phyloP scores from a whole-genome alignment of 2,329 filamentous ascomycete species.

The Hypoxylon sp. region DNA sequence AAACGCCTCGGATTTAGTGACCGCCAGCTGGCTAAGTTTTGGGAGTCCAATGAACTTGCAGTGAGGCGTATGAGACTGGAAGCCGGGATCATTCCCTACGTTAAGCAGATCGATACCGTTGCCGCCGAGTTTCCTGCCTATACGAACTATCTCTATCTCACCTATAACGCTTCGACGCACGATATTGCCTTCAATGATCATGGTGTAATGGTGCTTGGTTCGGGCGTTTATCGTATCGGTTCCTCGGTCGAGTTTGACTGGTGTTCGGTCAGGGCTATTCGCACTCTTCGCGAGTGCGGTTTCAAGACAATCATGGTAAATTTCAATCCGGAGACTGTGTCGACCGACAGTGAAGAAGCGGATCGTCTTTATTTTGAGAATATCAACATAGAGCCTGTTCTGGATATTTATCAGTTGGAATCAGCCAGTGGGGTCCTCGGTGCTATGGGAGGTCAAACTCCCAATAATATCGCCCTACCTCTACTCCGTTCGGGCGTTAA shows the following conservation, averaged over 20 bases:
- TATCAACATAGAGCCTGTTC: constrained; percentile 87
- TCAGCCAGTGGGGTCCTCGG: constrained; percentile 86
- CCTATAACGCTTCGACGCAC: constrained; percentile 90
- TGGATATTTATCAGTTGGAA: constrained; percentile 95
- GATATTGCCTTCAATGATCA: constrained; percentile 89
- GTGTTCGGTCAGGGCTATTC: constrained; percentile 95
- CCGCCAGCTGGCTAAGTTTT: constrained; percentile 92
- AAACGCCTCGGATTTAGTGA: constrained; percentile 97
- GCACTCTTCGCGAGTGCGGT: constrained; percentile 84
- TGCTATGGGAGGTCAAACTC: constrained; percentile 96
- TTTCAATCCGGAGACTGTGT: constrained; percentile 90
- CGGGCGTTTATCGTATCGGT: constrained; percentile 95
- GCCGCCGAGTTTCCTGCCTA: constrained; percentile 94
- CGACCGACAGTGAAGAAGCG: constrained; percentile 93
- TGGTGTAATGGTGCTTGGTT: constrained; percentile 95
- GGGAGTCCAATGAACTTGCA: constrained; percentile 93
- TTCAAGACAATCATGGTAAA: constrained; percentile 90
- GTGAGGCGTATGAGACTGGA: constrained; percentile 88
- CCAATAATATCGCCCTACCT: constrained; percentile 96
- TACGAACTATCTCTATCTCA: constrained; percentile 97
- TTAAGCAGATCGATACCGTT: constrained; percentile 99
- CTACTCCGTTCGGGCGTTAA: constrained; percentile 91
- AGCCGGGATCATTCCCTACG: constrained; percentile 84
- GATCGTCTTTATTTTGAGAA: constrained; percentile 97
- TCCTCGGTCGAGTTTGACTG: constrained; percentile 99